These are phyloP conservation scores for Magnusiomyces suaveolens DNA, from an alignment of 1,139 yeast species.

Conservation along the genomic window DNA sequence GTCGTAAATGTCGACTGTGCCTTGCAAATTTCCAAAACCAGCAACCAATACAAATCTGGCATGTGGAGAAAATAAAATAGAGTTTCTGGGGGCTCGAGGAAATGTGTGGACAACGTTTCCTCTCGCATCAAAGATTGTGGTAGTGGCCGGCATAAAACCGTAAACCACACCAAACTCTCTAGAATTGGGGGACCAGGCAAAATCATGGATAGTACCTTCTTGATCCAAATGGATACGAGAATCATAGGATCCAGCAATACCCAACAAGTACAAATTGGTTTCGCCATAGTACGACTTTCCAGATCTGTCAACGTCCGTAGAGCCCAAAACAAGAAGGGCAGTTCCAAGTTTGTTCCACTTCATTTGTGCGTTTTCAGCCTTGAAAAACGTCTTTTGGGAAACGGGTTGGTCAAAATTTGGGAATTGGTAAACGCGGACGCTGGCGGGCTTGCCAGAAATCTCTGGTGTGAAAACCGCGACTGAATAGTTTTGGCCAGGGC, in stretches of 20 bases:
- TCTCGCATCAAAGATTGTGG: constrained; percentile 88
- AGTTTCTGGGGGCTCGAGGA: constrained; percentile 83
- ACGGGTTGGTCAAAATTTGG: constrained; percentile 67
- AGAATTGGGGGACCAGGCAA: constrained; percentile 94
- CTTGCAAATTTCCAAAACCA: constrained; percentile 97
- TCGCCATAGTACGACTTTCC: constrained; percentile 96
- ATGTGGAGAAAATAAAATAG: constrained; percentile 86
- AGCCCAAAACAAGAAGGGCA: constrained; percentile 83
- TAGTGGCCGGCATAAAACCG: constrained; percentile 96
- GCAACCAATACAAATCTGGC: constrained; percentile 87
- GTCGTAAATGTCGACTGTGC: constrained; percentile 90
- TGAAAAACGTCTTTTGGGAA: constrained; percentile 81
- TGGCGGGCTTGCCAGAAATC: constrained; percentile 68
- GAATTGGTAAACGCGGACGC: constrained; percentile 70
- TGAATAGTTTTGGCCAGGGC: constrained; percentile 89
- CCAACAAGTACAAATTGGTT: constrained; percentile 80
- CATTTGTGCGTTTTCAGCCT: constrained; percentile 87
- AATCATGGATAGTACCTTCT: constrained; percentile 96
- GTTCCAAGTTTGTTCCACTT: constrained; percentile 95
- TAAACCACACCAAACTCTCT: constrained; percentile 95
- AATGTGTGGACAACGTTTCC: constrained; percentile 80
- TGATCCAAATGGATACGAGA: constrained; percentile 78
- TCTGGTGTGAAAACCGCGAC: constrained; percentile 89
- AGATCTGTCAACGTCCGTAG: constrained; percentile 90
- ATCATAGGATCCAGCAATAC: constrained; percentile 87